These are phyloP conservation scores for Laetiporus sulphureus DNA, from an alignment of 1,284 basidiomycete genomes.

Conservation along the genomic window DNA sequence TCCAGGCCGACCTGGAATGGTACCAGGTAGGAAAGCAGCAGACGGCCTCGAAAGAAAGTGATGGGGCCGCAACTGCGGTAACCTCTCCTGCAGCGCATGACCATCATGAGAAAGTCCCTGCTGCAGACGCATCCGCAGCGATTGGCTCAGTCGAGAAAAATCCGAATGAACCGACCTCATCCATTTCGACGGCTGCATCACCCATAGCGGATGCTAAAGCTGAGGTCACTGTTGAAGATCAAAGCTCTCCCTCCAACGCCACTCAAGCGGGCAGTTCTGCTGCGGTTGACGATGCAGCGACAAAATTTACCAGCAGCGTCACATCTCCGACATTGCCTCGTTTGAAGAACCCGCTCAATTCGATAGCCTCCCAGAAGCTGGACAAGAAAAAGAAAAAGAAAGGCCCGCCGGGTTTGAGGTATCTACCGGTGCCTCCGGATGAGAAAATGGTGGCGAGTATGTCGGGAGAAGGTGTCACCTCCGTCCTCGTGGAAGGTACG, in stretches of 20 bases:
- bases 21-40: constrained; percentile 9
- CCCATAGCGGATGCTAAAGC: too few relatives aligned
- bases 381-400: constrained; percentile 1
- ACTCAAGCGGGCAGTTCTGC: too few relatives aligned
- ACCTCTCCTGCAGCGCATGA: background rate
- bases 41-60: background rate
- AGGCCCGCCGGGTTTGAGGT: constrained; percentile 1
- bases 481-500: background rate
- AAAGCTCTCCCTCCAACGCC: too few relatives aligned
- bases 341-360: background rate
- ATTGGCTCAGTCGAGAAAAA: too few relatives aligned
- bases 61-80: background rate
- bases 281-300: too few relatives aligned
- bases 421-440: background rate
- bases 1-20: constrained; percentile 16
- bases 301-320: background rate
- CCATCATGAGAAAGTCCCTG: too few relatives aligned
- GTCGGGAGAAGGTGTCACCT: background rate
- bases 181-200: too few relatives aligned
- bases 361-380: background rate
- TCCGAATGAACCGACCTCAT: too few relatives aligned
- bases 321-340: background rate
- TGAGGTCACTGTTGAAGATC: too few relatives aligned
- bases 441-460: background rate
- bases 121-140: too few relatives aligned